These are phyloP conservation scores for Thelonectria rubi DNA, from an alignment of 2,329 filamentous ascomycete species.

Conservation along the genomic window DNA sequence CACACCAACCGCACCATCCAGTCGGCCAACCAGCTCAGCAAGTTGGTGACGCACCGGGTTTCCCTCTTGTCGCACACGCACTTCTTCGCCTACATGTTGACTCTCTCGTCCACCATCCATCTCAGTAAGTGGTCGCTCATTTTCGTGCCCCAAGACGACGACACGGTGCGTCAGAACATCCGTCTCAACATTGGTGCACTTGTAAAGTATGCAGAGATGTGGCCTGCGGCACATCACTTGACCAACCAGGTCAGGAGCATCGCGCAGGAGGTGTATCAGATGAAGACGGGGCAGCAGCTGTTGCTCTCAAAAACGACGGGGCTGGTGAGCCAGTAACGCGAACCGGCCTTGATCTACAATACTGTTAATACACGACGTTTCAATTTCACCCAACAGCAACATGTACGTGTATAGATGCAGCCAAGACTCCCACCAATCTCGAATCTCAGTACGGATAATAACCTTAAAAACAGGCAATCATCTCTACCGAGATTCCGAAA, in stretches of 20 bases:
- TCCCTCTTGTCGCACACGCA: slow-evolving; percentile 78
- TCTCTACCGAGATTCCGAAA: not conserved
- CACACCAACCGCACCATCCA: slow-evolving; percentile 84
- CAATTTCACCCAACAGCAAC: not conserved
- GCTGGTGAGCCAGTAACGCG: not conserved
- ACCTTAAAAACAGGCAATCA: too few relatives aligned
- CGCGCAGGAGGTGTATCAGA: slow-evolving; percentile 74
- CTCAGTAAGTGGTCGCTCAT: slow-evolving; percentile 79
- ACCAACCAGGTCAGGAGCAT: slow-evolving; percentile 79
- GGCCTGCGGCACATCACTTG: slow-evolving; percentile 75
- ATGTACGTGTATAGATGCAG: too few relatives aligned
- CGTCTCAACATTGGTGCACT: slow-evolving; percentile 81
- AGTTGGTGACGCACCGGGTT: slow-evolving; percentile 76
- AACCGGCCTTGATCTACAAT: too few relatives aligned
- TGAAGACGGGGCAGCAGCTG: slow-evolving; percentile 60
- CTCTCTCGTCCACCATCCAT: slow-evolving; percentile 81
- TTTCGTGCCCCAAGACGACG: slow-evolving; percentile 68
- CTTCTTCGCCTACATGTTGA: slow-evolving; percentile 84
- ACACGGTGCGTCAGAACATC: slow-evolving; percentile 76
- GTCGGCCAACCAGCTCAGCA: slow-evolving; percentile 79
- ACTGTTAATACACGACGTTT: too few relatives aligned
- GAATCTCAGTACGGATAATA: too few relatives aligned
- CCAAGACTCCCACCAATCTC: too few relatives aligned
- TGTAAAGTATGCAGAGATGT: slow-evolving; percentile 72
- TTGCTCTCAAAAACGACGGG: not conserved